Conservation (phyloP, 176 grass and related monocot species). For the Coix lacrymajobi region DNA sequence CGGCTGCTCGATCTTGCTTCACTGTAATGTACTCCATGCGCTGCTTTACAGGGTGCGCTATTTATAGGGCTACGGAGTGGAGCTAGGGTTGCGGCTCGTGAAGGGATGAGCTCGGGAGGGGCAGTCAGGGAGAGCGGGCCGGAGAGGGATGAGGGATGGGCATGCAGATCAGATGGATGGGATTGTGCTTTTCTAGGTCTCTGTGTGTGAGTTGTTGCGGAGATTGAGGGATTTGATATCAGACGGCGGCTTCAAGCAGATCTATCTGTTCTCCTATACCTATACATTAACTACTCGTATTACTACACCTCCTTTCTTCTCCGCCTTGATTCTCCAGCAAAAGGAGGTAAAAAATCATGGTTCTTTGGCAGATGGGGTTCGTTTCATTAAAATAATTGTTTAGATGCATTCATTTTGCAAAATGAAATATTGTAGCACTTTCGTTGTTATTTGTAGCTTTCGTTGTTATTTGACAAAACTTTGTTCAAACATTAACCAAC, state of each 20-base stretch:
- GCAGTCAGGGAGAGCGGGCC: too few relatives aligned
- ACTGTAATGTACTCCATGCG: background rate
- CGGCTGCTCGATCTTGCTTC: background rate
- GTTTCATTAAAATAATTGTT: too few relatives aligned
- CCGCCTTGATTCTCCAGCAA: slow-evolving; percentile 20
- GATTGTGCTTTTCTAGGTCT: slow-evolving; percentile 46
- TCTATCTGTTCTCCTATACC: background rate
- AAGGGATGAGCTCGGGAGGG: background rate
- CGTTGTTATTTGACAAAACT: too few relatives aligned
- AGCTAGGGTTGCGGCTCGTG: slow-evolving; percentile 35
- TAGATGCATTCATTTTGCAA: too few relatives aligned
- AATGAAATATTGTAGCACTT: too few relatives aligned
- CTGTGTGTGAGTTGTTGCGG: slow-evolving; percentile 5
- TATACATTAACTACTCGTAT: background rate
- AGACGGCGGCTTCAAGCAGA: background rate
- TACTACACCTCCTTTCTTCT: slow-evolving; percentile 25
- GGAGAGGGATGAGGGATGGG: slow-evolving; percentile 7
- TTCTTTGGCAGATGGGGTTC: slow-evolving; percentile 16
- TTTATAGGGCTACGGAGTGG: slow-evolving; percentile 40
- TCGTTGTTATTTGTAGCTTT: too few relatives aligned
- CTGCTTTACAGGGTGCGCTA: slow-evolving; percentile 14
- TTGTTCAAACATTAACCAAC: too few relatives aligned
- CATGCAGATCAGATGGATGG: slow-evolving; percentile 25
- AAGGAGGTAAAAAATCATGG: slow-evolving; percentile 31
- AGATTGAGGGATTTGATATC: slow-evolving; percentile 35